Evolutionary conservation across 169 alveolate genomes (phyloP).

Genomic region (Plasmodium reichenowi): DNA sequence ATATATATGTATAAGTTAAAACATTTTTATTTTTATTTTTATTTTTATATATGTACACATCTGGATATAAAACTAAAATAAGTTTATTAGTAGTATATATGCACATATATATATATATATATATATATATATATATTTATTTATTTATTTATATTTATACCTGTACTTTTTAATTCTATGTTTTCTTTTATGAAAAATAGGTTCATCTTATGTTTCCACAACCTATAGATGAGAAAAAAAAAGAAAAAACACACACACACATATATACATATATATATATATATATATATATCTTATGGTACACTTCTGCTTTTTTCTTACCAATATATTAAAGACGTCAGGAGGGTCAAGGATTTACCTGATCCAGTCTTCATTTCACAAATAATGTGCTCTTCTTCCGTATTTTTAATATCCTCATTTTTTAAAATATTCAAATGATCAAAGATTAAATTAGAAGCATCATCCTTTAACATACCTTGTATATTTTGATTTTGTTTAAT

Average conservation of each 20-base stretch:
- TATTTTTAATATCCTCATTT: background rate
- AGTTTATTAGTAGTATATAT: background rate
- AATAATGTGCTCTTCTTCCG: conserved; percentile 27
- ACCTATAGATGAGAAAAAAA: conserved; percentile 1
- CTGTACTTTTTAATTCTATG: conserved; percentile 15
- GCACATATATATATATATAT: background rate
- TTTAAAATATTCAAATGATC: background rate
- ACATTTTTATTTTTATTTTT: no score
- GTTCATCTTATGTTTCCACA: conserved; percentile 39
- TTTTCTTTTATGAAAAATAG: conserved; percentile 45
- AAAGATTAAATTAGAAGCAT: background rate
- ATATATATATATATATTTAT: background rate
- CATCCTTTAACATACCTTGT: conserved; percentile 1
- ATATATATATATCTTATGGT: background rate
- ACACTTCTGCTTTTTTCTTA: conserved; percentile 1
- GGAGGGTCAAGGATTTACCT: conserved; percentile 41
- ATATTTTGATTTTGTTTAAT: conserved; percentile 18
- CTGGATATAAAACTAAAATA: no score
- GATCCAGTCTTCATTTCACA: conserved; percentile 73
- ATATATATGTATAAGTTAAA: no score
- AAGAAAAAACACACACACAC: background rate
- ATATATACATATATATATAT: background rate
- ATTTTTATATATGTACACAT: no score
- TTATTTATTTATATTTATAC: background rate
- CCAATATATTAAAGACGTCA: conserved; percentile 46